These are phyloP conservation scores for Pseudocercospora cruenta DNA, from an alignment of 2,329 filamentous ascomycete species.

Conservation along the genomic window DNA sequence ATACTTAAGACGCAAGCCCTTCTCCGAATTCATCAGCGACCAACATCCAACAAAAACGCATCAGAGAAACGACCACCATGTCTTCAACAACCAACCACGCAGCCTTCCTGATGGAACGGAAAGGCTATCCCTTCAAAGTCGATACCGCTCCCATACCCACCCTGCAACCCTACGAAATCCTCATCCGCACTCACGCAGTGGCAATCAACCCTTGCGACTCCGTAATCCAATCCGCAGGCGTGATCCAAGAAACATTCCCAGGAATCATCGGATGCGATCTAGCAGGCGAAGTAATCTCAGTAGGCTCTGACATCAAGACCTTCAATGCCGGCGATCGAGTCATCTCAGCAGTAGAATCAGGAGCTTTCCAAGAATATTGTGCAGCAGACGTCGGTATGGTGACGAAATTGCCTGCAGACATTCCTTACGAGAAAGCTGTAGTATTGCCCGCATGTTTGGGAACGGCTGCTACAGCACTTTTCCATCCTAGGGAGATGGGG, in stretches of 20 bases:
- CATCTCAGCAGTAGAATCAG: slow-evolving; percentile 12
- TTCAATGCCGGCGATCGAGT: slow-evolving; percentile 13
- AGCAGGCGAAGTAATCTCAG: slow-evolving; percentile 33
- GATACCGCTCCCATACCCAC: slow-evolving; percentile 26
- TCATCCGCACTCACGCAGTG: slow-evolving; percentile 43
- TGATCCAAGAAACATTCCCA: slow-evolving; percentile 33
- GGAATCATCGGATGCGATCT: slow-evolving; percentile 35
- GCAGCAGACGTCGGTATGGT: slow-evolving; percentile 20
- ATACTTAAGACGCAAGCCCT: background rate
- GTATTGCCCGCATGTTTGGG: slow-evolving; percentile 29
- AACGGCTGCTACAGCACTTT: slow-evolving; percentile 30
- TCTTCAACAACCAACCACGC: slow-evolving; percentile 23
- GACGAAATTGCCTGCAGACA: slow-evolving; percentile 24
- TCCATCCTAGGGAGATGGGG: slow-evolving; percentile 21
- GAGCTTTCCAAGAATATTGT: slow-evolving; percentile 32
- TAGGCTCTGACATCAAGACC: background rate
- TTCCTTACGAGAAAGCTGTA: slow-evolving; percentile 25
- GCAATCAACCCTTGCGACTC: slow-evolving; percentile 48
- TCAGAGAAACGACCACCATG: background rate
- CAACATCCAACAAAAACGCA: background rate
- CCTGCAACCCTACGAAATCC: slow-evolving; percentile 35
- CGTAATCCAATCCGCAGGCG: slow-evolving; percentile 36
- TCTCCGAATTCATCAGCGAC: background rate
- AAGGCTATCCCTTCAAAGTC: slow-evolving; percentile 27
- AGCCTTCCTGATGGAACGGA: slow-evolving; percentile 26